phyloP scores from a whole-genome alignment of 306 rosid species.

The Prunus davidiana region DNA sequence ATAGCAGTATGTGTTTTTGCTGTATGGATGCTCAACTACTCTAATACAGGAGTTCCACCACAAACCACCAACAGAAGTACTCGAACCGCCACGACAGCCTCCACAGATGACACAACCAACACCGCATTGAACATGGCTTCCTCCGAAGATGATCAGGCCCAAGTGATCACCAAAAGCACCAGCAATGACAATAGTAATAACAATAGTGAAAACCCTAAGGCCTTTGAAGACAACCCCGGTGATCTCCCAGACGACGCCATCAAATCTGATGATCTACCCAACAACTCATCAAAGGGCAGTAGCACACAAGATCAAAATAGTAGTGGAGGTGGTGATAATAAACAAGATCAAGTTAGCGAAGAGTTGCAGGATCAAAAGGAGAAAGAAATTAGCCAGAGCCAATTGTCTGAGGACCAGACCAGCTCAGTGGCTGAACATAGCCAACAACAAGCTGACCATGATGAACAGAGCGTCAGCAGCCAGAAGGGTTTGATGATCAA shows the following conservation, averaged over 20 bases:
- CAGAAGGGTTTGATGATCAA: conserved; percentile 8
- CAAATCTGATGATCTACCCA: conserved; percentile 38
- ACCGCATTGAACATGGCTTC: conserved; percentile 7
- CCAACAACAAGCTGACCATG: conserved; percentile 23
- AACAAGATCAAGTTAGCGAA: conserved; percentile 4
- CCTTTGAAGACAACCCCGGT: conserved; percentile 65
- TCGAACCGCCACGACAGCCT: conserved; percentile 27
- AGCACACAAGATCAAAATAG: background rate
- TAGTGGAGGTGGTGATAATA: conserved; percentile 37
- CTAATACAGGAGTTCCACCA: conserved; percentile 34
- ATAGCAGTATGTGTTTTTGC: conserved; percentile 63
- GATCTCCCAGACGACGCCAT: conserved; percentile 79
- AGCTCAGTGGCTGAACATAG: conserved; percentile 25
- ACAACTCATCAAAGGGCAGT: background rate
- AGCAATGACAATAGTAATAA: background rate
- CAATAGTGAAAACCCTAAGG: conserved; percentile 7
- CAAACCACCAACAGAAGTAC: conserved; percentile 21
- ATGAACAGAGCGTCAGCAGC: background rate
- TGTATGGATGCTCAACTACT: conserved; percentile 60
- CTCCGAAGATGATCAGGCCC: conserved; percentile 16
- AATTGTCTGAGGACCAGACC: conserved; percentile 45
- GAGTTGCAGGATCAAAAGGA: background rate
- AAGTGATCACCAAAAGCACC: conserved; percentile 4
- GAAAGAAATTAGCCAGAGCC: conserved; percentile 25
- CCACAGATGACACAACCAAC: background rate